Evolutionary conservation across 23 red algal species (phyloP).

Genomic region (Gracilaria gracilis): DNA sequence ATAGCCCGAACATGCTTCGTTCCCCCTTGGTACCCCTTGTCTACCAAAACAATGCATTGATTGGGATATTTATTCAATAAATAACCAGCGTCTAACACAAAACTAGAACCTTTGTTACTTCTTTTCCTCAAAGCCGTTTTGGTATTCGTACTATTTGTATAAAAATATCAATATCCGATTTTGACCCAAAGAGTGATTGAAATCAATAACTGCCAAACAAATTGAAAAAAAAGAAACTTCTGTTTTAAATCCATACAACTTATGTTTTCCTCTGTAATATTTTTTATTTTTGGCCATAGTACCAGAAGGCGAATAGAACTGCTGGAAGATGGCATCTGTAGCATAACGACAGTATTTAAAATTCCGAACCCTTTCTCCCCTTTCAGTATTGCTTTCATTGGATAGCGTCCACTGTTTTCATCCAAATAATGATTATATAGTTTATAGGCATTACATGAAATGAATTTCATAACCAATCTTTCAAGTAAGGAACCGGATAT

Average conservation of each 20-base stretch:
- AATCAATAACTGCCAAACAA: background rate
- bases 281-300: conserved; percentile 17
- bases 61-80: background rate
- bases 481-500: background rate
- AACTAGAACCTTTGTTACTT: background rate
- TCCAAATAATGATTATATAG: background rate
- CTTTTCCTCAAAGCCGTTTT: background rate
- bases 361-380: background rate
- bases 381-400: background rate
- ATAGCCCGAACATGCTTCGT: background rate
- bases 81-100: background rate
- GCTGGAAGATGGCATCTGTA: conserved; percentile 20
- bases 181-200: background rate
- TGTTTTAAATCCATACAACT: background rate
- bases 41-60: conserved; percentile 5
- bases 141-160: background rate
- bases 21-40: background rate
- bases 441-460: background rate
- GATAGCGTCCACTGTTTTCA: background rate
- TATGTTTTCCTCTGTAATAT: conserved; percentile 17
- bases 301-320: background rate
- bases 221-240: conserved; percentile 8
- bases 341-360: conserved; percentile 8
- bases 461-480: background rate
- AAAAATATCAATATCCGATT: conserved; percentile 2